Conservation (phyloP, 1,139 yeast species). For the Meyerozyma guilliermondii region DNA sequence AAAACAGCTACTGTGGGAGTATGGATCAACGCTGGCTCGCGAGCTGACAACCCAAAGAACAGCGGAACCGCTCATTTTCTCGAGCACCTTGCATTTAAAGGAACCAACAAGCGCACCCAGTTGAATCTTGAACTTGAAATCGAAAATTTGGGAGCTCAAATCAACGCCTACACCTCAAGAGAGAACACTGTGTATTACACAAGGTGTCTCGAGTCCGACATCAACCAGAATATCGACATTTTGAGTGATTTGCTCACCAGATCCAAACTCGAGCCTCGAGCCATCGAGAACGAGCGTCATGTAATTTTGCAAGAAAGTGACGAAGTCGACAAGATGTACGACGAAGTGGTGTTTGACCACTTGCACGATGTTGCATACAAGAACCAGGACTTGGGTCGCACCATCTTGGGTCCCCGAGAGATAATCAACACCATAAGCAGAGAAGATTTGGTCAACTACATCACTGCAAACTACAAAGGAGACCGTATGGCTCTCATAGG, state of each 20-base stretch:
- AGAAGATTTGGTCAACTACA: slow-evolving; percentile 72
- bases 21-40: slow-evolving; percentile 96
- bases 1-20: slow-evolving; percentile 96
- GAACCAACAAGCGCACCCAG: slow-evolving; percentile 82
- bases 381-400: slow-evolving; percentile 91
- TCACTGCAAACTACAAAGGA: slow-evolving; percentile 83
- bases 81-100: slow-evolving; percentile 95
- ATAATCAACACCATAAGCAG: slow-evolving; percentile 77
- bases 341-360: slow-evolving; percentile 96
- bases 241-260: slow-evolving; percentile 84
- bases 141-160: slow-evolving; percentile 93
- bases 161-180: slow-evolving; percentile 94
- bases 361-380: slow-evolving; percentile 88
- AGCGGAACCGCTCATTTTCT: slow-evolving; percentile 95
- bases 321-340: slow-evolving; percentile 97
- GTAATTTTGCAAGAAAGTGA: slow-evolving; percentile 95
- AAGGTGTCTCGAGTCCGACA: slow-evolving; percentile 74
- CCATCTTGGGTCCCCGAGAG: slow-evolving; percentile 93
- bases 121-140: slow-evolving; percentile 83
- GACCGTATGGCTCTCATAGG: slow-evolving; percentile 98
- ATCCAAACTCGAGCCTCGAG: slow-evolving; percentile 74
- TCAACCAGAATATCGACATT: slow-evolving; percentile 82
- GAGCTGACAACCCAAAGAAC: slow-evolving; percentile 85
- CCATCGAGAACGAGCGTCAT: slow-evolving; percentile 93
- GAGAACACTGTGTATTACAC: slow-evolving; percentile 98